These are phyloP conservation scores for Austropuccinia psidii DNA, from an alignment of 1,284 basidiomycete genomes.

Conservation along the genomic window DNA sequence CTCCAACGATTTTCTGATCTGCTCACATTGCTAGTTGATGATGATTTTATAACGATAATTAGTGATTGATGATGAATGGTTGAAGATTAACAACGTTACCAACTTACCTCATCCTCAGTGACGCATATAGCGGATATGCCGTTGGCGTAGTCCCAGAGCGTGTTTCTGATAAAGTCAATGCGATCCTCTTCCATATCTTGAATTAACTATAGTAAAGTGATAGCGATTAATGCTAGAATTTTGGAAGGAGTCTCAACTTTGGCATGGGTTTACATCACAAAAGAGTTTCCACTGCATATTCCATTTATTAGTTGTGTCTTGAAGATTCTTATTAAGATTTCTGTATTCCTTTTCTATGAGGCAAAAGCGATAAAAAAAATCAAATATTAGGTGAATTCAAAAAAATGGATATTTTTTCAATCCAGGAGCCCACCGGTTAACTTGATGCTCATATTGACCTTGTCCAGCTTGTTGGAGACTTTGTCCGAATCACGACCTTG, in stretches of 20 bases:
- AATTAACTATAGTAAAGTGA: conserved; percentile 55
- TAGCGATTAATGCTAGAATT: background rate
- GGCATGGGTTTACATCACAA: conserved; percentile 42
- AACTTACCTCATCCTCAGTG: conserved; percentile 80
- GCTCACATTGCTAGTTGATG: conserved; percentile 17
- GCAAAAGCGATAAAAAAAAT: conserved; percentile 46
- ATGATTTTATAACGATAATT: background rate
- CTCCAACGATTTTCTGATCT: background rate
- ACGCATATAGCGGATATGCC: conserved; percentile 91
- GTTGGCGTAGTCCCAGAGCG: conserved; percentile 93
- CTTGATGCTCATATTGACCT: conserved; percentile 77
- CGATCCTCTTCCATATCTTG: conserved; percentile 95
- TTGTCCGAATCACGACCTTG: conserved; percentile 93
- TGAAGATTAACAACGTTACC: background rate
- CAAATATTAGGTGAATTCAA: conserved; percentile 66
- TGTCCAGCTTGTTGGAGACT: conserved; percentile 75
- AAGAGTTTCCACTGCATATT: conserved; percentile 28
- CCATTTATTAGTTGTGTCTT: conserved; percentile 17
- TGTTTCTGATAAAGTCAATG: conserved; percentile 85
- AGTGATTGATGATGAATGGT: background rate
- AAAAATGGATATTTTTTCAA: conserved; percentile 32
- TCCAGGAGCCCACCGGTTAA: conserved; percentile 58
- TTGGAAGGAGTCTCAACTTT: background rate
- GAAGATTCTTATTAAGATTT: conserved; percentile 7
- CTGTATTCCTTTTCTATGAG: conserved; percentile 45